phyloP scores from a whole-genome alignment of 371 early-diverging fungal genomes.

The Mortierella sp. region DNA sequence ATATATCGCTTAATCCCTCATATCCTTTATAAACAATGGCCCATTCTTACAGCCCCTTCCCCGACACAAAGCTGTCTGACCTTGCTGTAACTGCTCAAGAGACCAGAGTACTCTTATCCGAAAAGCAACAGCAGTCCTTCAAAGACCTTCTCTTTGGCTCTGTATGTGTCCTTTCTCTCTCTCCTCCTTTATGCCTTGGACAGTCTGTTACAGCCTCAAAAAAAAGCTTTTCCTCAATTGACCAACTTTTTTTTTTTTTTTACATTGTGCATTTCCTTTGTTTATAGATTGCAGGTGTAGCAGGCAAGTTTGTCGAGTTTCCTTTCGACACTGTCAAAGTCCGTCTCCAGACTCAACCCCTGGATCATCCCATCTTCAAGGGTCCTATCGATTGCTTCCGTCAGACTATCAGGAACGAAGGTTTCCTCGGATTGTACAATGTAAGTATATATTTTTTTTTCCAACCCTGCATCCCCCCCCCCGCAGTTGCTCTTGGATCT shows the following conservation, averaged over 20 bases:
- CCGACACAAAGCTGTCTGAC: conserved; percentile 50
- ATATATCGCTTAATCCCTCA: no score
- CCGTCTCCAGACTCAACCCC: conserved; percentile 90
- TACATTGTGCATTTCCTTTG: background rate
- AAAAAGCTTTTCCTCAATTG: background rate
- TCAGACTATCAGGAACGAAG: conserved; percentile 77
- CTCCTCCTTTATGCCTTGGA: background rate
- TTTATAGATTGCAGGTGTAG: conserved; percentile 83
- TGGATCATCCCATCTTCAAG: conserved; percentile 73
- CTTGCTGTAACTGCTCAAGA: conserved; percentile 49
- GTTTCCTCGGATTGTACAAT: conserved; percentile 84
- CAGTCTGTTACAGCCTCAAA: no score
- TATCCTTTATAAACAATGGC: conserved; percentile 34
- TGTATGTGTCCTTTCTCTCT: conserved; percentile 24
- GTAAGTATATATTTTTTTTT: conserved; percentile 51
- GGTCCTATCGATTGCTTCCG: conserved; percentile 91
- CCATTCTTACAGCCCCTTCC: conserved; percentile 53
- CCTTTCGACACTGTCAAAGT: conserved; percentile 98
- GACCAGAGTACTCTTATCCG: conserved; percentile 50
- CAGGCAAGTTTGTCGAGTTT: conserved; percentile 94
- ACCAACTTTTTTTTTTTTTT: background rate
- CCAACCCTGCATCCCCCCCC: background rate
- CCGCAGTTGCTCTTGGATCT: background rate
- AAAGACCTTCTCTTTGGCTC: conserved; percentile 59
- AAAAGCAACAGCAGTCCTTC: conserved; percentile 55